Base-by-base conservation (phyloP, 805 yeast species). In the Metschnikowia henanensis region DNA sequence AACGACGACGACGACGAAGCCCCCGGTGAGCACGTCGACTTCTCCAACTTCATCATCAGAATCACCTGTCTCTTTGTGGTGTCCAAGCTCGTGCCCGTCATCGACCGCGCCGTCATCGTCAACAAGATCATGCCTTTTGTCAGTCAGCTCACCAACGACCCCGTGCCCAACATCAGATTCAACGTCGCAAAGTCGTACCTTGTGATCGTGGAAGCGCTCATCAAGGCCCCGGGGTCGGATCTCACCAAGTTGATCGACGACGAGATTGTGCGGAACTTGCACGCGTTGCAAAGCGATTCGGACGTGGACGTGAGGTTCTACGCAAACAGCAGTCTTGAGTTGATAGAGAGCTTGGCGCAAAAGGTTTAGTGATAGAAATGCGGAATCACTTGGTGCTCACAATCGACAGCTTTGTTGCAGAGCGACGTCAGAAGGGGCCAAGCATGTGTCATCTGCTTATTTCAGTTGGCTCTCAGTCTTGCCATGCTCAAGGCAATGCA, bases 161-260 rank as follows among this genome's bases (percentile, higher is more conserved):
- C 81, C 6, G 97, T 94, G 44, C 97, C 99, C 56, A 94, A 94
- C 65, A 91, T 94, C 50, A 79, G 97, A 60, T 94, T 94, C 72
- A 94, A 91, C 67, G 90, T 87, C 50, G 97, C 99, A 21, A 90
- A 89, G 65, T 79, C 95, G 13, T 81, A 86, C 59, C 75, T 79
- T 32, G 69, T 75, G 20, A 72, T 86, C 26, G 81, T 81, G 6
- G 78, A 80, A 57, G 72, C 81, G 13, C 66, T 87, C 45, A 41
- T 53, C 37, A 53, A 57, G 22, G 19, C 38, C 26, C 52, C 51
- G n/a, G 54, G 50, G 30, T 37, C 54, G 37, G 46, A 45, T 7
- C 53, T 57, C 35, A 51, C 58, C 30, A 59, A 49, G 40, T 58
- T 59, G 45, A 60, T 64, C 52, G 61, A 56, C 34, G 64, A 66